These are phyloP conservation scores for Haplosporangium sp. DNA, from an alignment of 371 early-diverging fungal species.

Conservation along the genomic window DNA sequence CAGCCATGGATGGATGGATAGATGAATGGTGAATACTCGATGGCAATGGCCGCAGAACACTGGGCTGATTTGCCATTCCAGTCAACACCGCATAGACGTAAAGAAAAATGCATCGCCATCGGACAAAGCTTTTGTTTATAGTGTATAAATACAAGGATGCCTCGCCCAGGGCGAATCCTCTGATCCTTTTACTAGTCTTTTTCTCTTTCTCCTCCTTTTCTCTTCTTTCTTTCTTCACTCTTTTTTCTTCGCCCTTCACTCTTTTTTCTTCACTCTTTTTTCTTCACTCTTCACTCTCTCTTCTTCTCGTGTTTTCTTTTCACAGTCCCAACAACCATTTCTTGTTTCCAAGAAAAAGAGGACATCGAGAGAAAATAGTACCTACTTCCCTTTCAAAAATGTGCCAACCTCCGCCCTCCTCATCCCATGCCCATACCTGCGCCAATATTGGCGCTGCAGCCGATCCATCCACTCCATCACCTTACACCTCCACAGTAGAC, in stretches of 20 bases:
- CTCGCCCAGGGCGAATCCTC: not conserved
- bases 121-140: no score
- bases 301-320: not conserved
- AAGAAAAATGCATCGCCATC: not conserved
- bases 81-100: not conserved
- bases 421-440: no score
- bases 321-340: not conserved
- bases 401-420: no score
- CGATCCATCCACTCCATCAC: no score
- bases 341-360: not conserved
- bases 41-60: no score
- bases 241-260: not conserved
- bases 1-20: not conserved
- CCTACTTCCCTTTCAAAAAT: no score
- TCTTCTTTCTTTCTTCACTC: not conserved
- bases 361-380: no score
- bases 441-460: no score
- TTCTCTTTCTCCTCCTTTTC: not conserved
- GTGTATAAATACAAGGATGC: not conserved
- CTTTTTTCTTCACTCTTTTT: not conserved
- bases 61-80: no score
- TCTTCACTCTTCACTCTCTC: slow-evolving; percentile 1
- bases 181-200: not conserved
- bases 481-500: no score
- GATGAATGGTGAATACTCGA: no score